These are phyloP conservation scores for Cyamopsis tetragonoloba DNA, from an alignment of 306 rosid species.

Conservation along the genomic window DNA sequence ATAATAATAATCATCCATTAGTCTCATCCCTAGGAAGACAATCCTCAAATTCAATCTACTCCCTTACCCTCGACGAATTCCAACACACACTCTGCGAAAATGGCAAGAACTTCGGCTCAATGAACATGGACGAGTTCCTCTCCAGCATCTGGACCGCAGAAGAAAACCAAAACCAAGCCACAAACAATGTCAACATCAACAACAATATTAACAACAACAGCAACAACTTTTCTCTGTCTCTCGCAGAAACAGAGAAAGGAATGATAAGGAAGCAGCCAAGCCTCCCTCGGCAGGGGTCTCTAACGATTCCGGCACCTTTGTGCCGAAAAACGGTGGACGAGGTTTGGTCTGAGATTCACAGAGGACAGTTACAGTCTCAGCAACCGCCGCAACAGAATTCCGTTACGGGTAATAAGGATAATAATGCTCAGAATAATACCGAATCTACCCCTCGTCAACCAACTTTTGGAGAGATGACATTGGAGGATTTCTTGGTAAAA, in stretches of 20 bases:
- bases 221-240: background rate
- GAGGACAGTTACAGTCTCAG: conserved; percentile 33
- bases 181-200: background rate
- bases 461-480: conserved; percentile 78
- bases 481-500: conserved; percentile 75
- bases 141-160: conserved; percentile 81
- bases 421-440: conserved; percentile 35
- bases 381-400: background rate
- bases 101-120: conserved; percentile 73
- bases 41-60: conserved; percentile 67
- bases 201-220: background rate
- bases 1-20: conserved; percentile 23
- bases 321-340: conserved; percentile 80
- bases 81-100: conserved; percentile 61
- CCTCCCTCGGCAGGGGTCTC: conserved; percentile 58
- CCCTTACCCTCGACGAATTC: conserved; percentile 82
- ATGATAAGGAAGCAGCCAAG: conserved; percentile 55
- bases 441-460: conserved; percentile 57
- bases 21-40: conserved; percentile 63
- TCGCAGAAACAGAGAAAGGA: conserved; percentile 25
- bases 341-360: conserved; percentile 80
- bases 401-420: background rate
- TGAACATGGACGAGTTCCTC: conserved; percentile 94
- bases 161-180: conserved; percentile 61
- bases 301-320: conserved; percentile 62